These are phyloP conservation scores for Xylariaceae sp. DNA, from an alignment of 2,329 filamentous ascomycete species.

Conservation along the genomic window DNA sequence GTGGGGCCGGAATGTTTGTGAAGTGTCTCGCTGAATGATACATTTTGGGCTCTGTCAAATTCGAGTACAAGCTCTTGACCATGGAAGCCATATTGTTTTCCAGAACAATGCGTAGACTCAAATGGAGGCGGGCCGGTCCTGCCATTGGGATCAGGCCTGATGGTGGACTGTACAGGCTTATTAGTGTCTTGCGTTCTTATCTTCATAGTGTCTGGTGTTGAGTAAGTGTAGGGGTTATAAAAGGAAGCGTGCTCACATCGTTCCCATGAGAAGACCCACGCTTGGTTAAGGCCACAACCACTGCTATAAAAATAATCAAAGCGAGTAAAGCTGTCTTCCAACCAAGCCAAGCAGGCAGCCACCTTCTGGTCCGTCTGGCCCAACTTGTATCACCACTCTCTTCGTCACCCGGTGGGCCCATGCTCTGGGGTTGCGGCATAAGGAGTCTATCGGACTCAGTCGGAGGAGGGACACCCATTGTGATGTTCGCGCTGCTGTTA, in stretches of 20 bases:
- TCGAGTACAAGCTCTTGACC: constrained; percentile 33
- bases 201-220: constrained; percentile 7
- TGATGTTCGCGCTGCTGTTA: neutral
- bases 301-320: constrained; percentile 21
- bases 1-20: constrained; percentile 24
- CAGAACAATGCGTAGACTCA: constrained; percentile 21
- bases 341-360: constrained; percentile 28
- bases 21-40: constrained; percentile 42
- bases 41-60: constrained; percentile 34
- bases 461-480: neutral
- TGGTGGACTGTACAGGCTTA: constrained; percentile 12
- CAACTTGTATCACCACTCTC: constrained; percentile 23
- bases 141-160: constrained; percentile 13
- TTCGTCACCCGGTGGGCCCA: constrained; percentile 36
- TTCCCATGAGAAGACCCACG: constrained; percentile 14
- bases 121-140: constrained; percentile 19
- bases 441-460: constrained; percentile 44
- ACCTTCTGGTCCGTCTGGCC: constrained; percentile 25
- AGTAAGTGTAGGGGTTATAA: neutral
- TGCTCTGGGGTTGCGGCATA: constrained; percentile 44
- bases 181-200: constrained; percentile 20
- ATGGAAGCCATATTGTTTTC: constrained; percentile 28
- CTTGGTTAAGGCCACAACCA: constrained; percentile 27
- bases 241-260: constrained; percentile 20
- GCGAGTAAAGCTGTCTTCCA: constrained; percentile 19